phyloP scores from a whole-genome alignment of 2,329 filamentous ascomycete species.

The Gremmenia infestans region DNA sequence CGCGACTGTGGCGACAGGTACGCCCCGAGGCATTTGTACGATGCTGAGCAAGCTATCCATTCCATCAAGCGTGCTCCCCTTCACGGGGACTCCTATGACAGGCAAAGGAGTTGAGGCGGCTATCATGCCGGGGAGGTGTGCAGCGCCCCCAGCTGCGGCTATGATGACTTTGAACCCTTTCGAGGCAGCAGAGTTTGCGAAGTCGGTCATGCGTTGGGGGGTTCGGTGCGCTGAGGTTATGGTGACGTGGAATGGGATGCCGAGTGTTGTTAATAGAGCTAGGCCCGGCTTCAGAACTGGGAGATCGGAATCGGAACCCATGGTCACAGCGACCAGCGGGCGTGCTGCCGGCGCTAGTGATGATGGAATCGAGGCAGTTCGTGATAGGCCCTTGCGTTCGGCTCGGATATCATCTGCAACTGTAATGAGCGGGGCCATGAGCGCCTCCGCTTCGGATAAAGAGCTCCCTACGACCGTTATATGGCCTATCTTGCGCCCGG shows the following conservation, averaged over 20 bases:
- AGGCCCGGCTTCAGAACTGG: slow-evolving; percentile 68
- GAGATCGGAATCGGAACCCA: slow-evolving; percentile 72
- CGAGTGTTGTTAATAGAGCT: slow-evolving; percentile 44
- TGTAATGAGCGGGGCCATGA: slow-evolving; percentile 65
- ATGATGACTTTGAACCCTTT: slow-evolving; percentile 33
- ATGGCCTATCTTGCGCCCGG: slow-evolving; percentile 91
- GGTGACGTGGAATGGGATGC: slow-evolving; percentile 65
- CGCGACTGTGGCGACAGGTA: slow-evolving; percentile 69
- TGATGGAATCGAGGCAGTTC: slow-evolving; percentile 10
- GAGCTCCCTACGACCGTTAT: slow-evolving; percentile 72
- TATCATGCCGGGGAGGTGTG: slow-evolving; percentile 70
- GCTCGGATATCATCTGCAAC: slow-evolving; percentile 54
- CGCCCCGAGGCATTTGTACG: slow-evolving; percentile 71
- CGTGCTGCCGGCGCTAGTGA: neutral
- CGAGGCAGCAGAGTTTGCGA: slow-evolving; percentile 40
- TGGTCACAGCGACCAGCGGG: slow-evolving; percentile 68
- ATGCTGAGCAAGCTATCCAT: slow-evolving; percentile 68
- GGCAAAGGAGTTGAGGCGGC: slow-evolving; percentile 66
- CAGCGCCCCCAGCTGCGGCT: slow-evolving; percentile 68
- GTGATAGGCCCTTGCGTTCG: slow-evolving; percentile 39
- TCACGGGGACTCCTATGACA: slow-evolving; percentile 74
- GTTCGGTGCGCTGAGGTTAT: slow-evolving; percentile 81
- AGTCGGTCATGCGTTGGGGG: slow-evolving; percentile 62
- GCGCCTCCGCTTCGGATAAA: slow-evolving; percentile 61
- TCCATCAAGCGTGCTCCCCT: slow-evolving; percentile 67